phyloP scores from a whole-genome alignment of 257 asterid genomes.

The Eucommia ulmoides region DNA sequence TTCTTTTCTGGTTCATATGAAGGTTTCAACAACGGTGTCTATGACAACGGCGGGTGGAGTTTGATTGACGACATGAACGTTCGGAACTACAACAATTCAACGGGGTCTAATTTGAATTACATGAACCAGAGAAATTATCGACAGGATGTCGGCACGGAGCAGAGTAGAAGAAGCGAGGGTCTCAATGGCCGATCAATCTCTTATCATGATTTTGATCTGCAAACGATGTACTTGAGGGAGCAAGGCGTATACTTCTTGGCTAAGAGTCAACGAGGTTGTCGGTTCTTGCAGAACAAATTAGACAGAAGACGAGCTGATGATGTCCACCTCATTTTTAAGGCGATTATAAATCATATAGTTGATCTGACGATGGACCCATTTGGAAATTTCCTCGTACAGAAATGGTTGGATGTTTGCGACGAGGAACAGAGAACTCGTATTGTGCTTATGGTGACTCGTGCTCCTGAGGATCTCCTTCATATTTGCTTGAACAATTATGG shows the following conservation, averaged over 20 bases:
- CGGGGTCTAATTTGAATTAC: conserved; percentile 7
- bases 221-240: conserved; percentile 2
- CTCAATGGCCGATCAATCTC: conserved; percentile 2
- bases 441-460: conserved; percentile 19
- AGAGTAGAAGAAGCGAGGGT: conserved; percentile 6
- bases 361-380: conserved; percentile 32
- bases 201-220: neutral
- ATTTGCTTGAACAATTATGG: conserved; percentile 25
- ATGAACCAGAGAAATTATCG: neutral
- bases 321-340: conserved; percentile 19
- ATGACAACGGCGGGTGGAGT: conserved; percentile 3
- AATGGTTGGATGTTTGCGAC: conserved; percentile 28
- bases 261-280: conserved; percentile 34
- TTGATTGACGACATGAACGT: neutral
- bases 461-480: conserved; percentile 15
- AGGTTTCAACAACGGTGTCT: conserved; percentile 3
- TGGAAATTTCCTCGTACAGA: conserved; percentile 30
- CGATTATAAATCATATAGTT: conserved; percentile 18
- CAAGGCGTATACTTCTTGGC: conserved; percentile 16
- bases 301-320: conserved; percentile 27
- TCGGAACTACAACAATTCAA: conserved; percentile 6
- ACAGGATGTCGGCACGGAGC: conserved; percentile 7
- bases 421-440: conserved; percentile 26
- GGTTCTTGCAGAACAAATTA: conserved; percentile 21
- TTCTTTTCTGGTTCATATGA: too few species aligned